phyloP scores from a whole-genome alignment of 2,329 filamentous ascomycete species.

The Colletotrichum tofieldiae region DNA sequence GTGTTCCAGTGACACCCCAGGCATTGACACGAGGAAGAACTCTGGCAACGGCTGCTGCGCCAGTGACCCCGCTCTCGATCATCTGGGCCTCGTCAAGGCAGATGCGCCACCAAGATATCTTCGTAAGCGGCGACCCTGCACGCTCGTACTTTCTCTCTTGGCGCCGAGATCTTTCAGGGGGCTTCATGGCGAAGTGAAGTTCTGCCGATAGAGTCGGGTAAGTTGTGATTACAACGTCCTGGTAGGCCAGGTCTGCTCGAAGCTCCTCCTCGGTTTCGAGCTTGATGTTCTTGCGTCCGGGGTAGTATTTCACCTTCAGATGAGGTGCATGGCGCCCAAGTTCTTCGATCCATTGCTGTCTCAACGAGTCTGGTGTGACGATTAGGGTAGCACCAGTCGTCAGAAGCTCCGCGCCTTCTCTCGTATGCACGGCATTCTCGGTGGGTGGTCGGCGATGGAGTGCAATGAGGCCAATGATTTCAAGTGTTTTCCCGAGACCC shows the following conservation, averaged over 20 bases:
- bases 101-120: slow-evolving; percentile 90
- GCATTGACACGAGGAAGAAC: slow-evolving; percentile 87
- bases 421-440: slow-evolving; percentile 50
- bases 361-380: slow-evolving; percentile 70
- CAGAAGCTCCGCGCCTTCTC: slow-evolving; percentile 60
- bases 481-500: slow-evolving; percentile 86
- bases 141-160: slow-evolving; percentile 77
- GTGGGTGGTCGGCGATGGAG: slow-evolving; percentile 66
- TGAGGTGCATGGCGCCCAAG: slow-evolving; percentile 71
- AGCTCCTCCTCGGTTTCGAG: slow-evolving; percentile 57
- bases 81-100: slow-evolving; percentile 88
- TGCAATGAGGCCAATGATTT: slow-evolving; percentile 80
- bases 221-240: slow-evolving; percentile 76
- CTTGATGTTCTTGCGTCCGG: slow-evolving; percentile 61
- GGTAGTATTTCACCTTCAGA: slow-evolving; percentile 70
- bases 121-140: slow-evolving; percentile 81
- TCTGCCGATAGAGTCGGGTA: slow-evolving; percentile 84
- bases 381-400: slow-evolving; percentile 73
- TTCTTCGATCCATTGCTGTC: slow-evolving; percentile 75
- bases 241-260: slow-evolving; percentile 61
- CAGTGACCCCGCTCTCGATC: slow-evolving; percentile 90
- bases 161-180: slow-evolving; percentile 78
- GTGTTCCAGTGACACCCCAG: slow-evolving; percentile 95
- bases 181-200: slow-evolving; percentile 80
- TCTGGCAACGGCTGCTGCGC: slow-evolving; percentile 85